Percentiles rank a stretch among this genome's conserved stretches.
Conservation (phyloP, 306 rosid genomes). For the Casuarina equisetifolia region DNA sequence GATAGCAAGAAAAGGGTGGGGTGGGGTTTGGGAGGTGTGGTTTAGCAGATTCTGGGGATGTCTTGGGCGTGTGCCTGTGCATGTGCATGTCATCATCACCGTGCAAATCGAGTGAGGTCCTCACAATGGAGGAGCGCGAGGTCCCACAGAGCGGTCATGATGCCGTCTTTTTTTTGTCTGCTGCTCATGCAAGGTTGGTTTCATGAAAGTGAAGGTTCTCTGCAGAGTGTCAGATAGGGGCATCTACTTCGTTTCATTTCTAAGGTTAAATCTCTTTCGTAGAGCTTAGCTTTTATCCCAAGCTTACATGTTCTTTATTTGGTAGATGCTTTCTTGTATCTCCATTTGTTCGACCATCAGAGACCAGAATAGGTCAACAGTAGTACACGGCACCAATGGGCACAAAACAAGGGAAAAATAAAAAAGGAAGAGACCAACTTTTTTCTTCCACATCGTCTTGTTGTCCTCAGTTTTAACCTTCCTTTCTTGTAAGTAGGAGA, state of each 20-base stretch:
- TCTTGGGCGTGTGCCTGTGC: conserved; percentile 18
- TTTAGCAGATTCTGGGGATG: neutral
- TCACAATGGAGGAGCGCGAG: conserved; percentile 36
- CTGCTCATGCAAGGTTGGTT: conserved; percentile 44
- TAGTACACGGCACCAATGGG: too few species aligned
- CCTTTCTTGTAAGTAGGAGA: too few species aligned
- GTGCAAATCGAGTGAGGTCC: conserved; percentile 10
- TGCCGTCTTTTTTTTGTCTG: conserved; percentile 50
- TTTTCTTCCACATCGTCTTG: too few species aligned
- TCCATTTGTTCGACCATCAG: too few species aligned
- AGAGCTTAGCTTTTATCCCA: too few species aligned
- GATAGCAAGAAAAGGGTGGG: conserved; percentile 24
- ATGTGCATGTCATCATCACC: conserved; percentile 32
- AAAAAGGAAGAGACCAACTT: too few species aligned
- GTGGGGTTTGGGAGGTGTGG: neutral
- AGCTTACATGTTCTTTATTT: too few species aligned
- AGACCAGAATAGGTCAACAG: too few species aligned
- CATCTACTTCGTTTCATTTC: conserved; percentile 35
- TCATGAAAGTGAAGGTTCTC: conserved; percentile 45
- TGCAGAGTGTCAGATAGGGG: conserved; percentile 21
- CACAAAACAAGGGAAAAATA: too few species aligned
- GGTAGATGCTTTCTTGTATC: too few species aligned
- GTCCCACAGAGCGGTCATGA: conserved; percentile 37
- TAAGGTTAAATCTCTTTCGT: neutral
- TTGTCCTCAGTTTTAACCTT: too few species aligned